phyloP scores from a whole-genome alignment of 2,329 filamentous ascomycete genomes.

The Fusarium cyanostomum region DNA sequence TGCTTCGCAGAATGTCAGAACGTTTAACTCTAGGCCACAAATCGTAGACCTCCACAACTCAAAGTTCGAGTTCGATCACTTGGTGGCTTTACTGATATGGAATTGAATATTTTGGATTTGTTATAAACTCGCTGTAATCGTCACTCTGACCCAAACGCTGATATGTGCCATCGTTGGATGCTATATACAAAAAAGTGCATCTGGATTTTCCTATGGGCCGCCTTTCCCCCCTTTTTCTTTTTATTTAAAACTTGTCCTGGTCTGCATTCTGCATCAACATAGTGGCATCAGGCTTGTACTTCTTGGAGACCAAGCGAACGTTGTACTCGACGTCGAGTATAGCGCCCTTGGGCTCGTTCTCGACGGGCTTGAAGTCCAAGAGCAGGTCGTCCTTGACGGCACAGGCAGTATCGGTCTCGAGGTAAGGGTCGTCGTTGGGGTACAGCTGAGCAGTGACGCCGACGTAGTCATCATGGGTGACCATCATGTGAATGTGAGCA shows the following conservation, averaged over 20 bases:
- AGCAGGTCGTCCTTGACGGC: conserved; percentile 64
- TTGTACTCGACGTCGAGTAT: conserved; percentile 54
- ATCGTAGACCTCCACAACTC: too few species aligned
- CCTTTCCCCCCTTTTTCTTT: not conserved
- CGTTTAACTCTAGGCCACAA: too few species aligned
- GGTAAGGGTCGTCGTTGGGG: conserved; percentile 72
- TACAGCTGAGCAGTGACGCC: conserved; percentile 81
- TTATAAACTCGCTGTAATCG: too few species aligned
- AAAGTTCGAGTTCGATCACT: too few species aligned
- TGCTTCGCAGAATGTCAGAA: too few species aligned
- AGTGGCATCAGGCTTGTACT: conserved; percentile 51
- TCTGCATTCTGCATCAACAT: conserved; percentile 45
- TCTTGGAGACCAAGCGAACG: conserved; percentile 55
- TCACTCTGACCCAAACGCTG: too few species aligned
- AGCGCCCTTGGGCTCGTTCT: conserved; percentile 50
- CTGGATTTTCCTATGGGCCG: too few species aligned
- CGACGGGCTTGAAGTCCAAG: conserved; percentile 59
- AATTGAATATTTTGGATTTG: too few species aligned
- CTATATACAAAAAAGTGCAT: too few species aligned
- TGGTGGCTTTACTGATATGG: too few species aligned
- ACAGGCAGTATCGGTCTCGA: conserved; percentile 60
- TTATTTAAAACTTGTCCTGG: conserved; percentile 39
- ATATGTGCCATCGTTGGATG: too few species aligned
- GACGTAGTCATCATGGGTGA: conserved; percentile 72
- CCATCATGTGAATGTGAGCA: conserved; percentile 63